Evolutionary conservation across 495 filamentous ascomycete species (phyloP), one percentile per base, ranked within the genome.

Genomic region (Neurospora cerealis): DNA sequence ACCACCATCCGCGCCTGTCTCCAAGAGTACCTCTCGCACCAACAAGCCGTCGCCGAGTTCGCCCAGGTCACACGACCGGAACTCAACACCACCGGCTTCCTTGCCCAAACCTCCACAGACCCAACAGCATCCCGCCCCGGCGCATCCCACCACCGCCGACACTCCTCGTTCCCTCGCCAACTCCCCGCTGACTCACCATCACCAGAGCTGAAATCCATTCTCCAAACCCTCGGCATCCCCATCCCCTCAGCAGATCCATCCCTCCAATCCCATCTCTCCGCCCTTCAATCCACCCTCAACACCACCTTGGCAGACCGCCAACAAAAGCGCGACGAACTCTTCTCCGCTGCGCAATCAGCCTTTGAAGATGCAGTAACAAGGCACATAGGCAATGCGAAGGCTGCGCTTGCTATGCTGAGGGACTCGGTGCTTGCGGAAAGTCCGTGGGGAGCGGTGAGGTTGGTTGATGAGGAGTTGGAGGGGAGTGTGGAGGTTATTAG

Each of bases 391-490:
- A 83, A 86, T 70, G 79, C 79, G 0, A 82, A 81, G 72, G 72
- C 78, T 7, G 84, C 84, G 0, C 75, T 85, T 32, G 81, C 82
- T 62, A 70, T 86, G 41, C 75, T 85, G 34, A 79, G 80, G 24
- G 83, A 86, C 70, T 83, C 81, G 10, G 74, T 87, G 19, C 70
- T 87, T 17, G 80, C 82, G 4, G 84, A 87, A 69, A 83, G 80
- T 38, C 76, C 77, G 8, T 85, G 81, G 71, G 77, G 79, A 4
- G 77, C 80, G 42, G 78, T 85, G 19, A 72, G 76, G 24, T 77
- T 87, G 10, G 73, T 86, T 21, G 84, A 87, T 72, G 80, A 81
- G 0, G 82, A 85, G 71, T 77, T 85, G 28, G 79, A 83, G 39
- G 79, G 75, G 0, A 78, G 78, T 1, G 80, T 87, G 46, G 74